phyloP scores from a whole-genome alignment of 257 asterid species.

The Paraleonurus japonicus region DNA sequence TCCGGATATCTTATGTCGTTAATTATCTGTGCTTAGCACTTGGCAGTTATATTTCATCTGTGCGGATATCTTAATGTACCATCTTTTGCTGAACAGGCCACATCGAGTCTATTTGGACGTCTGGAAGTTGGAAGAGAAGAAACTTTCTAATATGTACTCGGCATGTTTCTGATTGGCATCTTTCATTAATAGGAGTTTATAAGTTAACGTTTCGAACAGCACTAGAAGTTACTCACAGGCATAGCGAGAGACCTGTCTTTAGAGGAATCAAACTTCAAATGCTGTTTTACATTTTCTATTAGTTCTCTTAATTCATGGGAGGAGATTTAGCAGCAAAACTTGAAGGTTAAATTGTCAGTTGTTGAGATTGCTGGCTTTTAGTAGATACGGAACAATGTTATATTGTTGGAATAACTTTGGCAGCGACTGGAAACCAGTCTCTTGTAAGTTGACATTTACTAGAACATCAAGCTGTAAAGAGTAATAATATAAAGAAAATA shows the following conservation, averaged over 20 bases:
- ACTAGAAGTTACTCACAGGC: neutral
- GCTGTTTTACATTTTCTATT: constrained; percentile 13
- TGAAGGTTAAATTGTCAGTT: constrained; percentile 4
- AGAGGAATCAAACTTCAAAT: neutral
- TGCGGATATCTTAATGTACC: constrained; percentile 12
- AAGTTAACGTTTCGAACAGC: constrained; percentile 7
- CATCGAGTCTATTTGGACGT: constrained; percentile 11
- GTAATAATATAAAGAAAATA: constrained; percentile 36
- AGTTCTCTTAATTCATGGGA: constrained; percentile 1
- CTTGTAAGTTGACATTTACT: constrained; percentile 21
- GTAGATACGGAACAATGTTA: constrained; percentile 35
- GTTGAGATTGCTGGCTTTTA: constrained; percentile 28
- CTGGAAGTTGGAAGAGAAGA: constrained; percentile 14
- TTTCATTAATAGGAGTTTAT: constrained; percentile 6
- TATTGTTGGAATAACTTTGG: constrained; percentile 31
- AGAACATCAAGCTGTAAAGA: constrained; percentile 31
- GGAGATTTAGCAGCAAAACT: constrained; percentile 15
- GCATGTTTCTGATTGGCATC: constrained; percentile 13
- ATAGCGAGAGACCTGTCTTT: constrained; percentile 6
- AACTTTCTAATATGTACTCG: neutral
- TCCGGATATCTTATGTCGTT: neutral
- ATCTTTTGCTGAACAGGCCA: constrained; percentile 13
- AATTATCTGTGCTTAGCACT: neutral
- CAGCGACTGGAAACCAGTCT: constrained; percentile 25
- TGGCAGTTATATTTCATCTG: constrained; percentile 10